These are phyloP conservation scores for Penicillium thymicola DNA, from an alignment of 2,329 filamentous ascomycete genomes.

Conservation along the genomic window DNA sequence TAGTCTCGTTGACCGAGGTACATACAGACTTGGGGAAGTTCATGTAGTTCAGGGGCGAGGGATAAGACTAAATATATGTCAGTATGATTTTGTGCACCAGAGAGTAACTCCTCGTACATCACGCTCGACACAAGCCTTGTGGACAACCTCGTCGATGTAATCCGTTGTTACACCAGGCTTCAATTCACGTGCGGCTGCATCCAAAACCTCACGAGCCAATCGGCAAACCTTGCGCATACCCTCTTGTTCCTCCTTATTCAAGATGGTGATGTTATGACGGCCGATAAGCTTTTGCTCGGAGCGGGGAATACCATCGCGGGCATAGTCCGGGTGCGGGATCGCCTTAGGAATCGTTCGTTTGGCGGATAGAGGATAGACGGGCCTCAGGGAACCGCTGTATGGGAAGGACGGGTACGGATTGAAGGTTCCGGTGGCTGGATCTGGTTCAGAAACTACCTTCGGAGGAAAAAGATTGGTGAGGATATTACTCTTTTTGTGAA, in stretches of 20 bases:
- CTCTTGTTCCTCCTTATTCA: slow-evolving; percentile 76
- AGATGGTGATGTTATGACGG: slow-evolving; percentile 76
- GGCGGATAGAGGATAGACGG: slow-evolving; percentile 79
- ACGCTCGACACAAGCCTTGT: slow-evolving; percentile 90
- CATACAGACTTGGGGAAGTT: slow-evolving; percentile 97
- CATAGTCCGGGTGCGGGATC: slow-evolving; percentile 85
- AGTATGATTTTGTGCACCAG: slow-evolving; percentile 4
- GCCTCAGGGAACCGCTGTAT: slow-evolving; percentile 77
- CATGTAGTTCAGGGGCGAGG: slow-evolving; percentile 91
- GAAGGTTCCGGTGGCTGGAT: slow-evolving; percentile 83
- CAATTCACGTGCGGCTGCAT: slow-evolving; percentile 78
- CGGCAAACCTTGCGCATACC: slow-evolving; percentile 91
- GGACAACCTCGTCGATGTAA: slow-evolving; percentile 89
- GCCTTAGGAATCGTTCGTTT: slow-evolving; percentile 70
- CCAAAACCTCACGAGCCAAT: slow-evolving; percentile 83
- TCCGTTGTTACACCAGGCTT: slow-evolving; percentile 95
- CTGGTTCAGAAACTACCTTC: slow-evolving; percentile 83
- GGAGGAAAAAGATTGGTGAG: slow-evolving; percentile 72
- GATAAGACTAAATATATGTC: slow-evolving; percentile 68
- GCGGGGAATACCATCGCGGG: slow-evolving; percentile 71
- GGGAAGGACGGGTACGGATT: slow-evolving; percentile 89
- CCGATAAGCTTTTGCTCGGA: slow-evolving; percentile 64
- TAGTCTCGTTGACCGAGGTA: slow-evolving; percentile 93
- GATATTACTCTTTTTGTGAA: slow-evolving; percentile 76
- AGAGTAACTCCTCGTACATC: slow-evolving; percentile 60